Conservation (phyloP, 441 rosid genomes). For the Bruguiera hainesii region DNA sequence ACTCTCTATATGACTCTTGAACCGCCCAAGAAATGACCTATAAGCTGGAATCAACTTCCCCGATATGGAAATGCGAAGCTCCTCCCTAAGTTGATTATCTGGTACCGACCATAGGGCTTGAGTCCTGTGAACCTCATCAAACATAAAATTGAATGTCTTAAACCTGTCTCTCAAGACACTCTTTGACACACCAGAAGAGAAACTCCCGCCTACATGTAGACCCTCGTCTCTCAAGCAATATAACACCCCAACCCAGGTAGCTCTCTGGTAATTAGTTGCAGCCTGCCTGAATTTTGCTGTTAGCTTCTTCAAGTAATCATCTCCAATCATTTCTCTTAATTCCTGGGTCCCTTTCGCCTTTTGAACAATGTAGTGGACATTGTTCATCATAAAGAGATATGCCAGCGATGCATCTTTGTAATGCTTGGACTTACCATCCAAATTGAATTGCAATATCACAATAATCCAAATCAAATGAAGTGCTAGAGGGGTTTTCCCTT, state of each 20-base stretch:
- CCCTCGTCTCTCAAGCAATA: conserved; percentile 80
- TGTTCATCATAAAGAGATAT: conserved; percentile 94
- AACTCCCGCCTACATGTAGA: conserved; percentile 65
- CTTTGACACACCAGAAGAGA: conserved; percentile 88
- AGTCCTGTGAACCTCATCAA: conserved; percentile 87
- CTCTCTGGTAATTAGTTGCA: conserved; percentile 82
- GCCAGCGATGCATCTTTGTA: conserved; percentile 69
- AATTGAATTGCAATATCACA: conserved; percentile 71
- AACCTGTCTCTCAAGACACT: conserved; percentile 84
- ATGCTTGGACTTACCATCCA: conserved; percentile 67
- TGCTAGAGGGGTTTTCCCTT: conserved; percentile 60
- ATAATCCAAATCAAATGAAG: conserved; percentile 88
- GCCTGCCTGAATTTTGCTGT: conserved; percentile 66
- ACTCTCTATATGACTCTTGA: conserved; percentile 87
- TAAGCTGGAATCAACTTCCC: conserved; percentile 82
- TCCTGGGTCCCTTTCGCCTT: conserved; percentile 69
- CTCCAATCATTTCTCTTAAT: conserved; percentile 61
- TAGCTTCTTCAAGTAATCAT: conserved; percentile 68
- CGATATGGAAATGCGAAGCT: conserved; percentile 80
- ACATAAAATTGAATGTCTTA: conserved; percentile 82
- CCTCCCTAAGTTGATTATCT: conserved; percentile 84
- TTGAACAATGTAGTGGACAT: conserved; percentile 83
- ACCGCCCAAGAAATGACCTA: conserved; percentile 82
- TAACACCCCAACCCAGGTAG: conserved; percentile 77
- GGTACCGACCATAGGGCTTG: conserved; percentile 83